Percentiles rank a stretch among this genome's conserved stretches.
Evolutionary conservation across 2,329 filamentous ascomycete genomes (phyloP).

Genomic region (Penicillium paneum): DNA sequence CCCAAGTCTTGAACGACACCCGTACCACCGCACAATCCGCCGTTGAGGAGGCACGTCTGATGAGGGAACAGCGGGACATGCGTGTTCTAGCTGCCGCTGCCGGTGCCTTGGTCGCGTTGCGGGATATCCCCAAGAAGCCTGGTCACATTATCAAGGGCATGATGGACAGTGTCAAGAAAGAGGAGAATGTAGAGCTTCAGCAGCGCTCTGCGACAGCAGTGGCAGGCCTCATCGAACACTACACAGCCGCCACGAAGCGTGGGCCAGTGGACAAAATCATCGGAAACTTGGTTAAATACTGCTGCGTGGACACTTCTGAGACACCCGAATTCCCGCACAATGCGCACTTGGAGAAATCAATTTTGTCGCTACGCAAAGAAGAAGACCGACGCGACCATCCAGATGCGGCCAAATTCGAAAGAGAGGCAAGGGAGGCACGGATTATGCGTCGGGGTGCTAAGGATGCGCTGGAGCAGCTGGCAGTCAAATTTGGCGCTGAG

Average conservation of each 20-base stretch:
- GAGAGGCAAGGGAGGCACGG: conserved; percentile 81
- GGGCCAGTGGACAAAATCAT: conserved; percentile 95
- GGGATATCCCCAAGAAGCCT: conserved; percentile 86
- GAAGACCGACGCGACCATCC: conserved; percentile 91
- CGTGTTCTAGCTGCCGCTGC: conserved; percentile 84
- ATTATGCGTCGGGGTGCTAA: conserved; percentile 92
- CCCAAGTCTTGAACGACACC: conserved; percentile 74
- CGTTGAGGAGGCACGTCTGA: conserved; percentile 72
- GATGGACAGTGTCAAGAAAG: conserved; percentile 96
- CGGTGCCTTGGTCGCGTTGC: conserved; percentile 83
- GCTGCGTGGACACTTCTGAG: conserved; percentile 94
- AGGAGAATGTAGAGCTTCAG: conserved; percentile 87
- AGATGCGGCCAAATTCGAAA: conserved; percentile 84
- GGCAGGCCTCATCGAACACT: conserved; percentile 78
- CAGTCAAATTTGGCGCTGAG: conserved; percentile 70
- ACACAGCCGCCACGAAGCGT: conserved; percentile 73
- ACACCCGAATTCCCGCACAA: conserved; percentile 93
- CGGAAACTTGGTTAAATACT: conserved; percentile 93
- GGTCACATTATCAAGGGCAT: conserved; percentile 90
- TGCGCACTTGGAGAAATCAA: conserved; percentile 70
- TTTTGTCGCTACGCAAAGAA: conserved; percentile 93
- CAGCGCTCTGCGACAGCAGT: conserved; percentile 81
- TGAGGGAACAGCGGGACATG: conserved; percentile 79
- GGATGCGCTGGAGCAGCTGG: conserved; percentile 85
- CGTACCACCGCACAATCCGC: conserved; percentile 66